Evolutionary conservation across 495 filamentous ascomycete species (phyloP).

Genomic region (Hyaloscypha variabilis): DNA sequence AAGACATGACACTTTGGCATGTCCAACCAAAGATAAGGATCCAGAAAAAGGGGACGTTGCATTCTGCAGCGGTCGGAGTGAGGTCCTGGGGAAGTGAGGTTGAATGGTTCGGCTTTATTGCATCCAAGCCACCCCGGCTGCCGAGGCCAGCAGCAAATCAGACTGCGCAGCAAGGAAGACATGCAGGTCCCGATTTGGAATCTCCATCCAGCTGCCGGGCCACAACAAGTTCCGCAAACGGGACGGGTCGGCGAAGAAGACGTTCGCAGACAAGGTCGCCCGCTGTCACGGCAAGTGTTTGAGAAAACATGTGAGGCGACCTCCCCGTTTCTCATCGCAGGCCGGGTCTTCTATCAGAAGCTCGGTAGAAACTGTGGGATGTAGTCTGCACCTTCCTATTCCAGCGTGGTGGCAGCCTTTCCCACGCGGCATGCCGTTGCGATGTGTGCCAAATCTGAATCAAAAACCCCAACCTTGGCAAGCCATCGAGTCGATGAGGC

Average conservation of each 20-base stretch:
- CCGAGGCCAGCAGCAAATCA: too few relatives aligned
- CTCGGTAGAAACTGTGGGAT: neutral
- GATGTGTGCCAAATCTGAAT: neutral
- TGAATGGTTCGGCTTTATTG: neutral
- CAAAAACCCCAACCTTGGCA: neutral
- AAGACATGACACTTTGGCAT: neutral
- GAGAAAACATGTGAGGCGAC: neutral
- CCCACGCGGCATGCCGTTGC: neutral
- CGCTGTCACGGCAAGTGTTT: neutral
- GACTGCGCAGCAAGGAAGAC: too few relatives aligned
- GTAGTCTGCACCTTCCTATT: neutral
- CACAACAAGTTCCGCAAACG: neutral
- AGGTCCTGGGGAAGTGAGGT: neutral
- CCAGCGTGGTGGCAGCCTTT: neutral
- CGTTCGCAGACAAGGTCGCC: neutral
- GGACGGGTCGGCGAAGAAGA: neutral
- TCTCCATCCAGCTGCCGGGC: neutral
- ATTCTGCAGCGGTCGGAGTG: neutral
- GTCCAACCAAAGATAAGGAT: neutral
- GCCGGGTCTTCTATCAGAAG: too few relatives aligned
- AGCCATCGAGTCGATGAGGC: neutral
- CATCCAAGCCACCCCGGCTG: neutral
- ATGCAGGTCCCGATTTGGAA: too few relatives aligned
- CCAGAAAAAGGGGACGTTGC: neutral
- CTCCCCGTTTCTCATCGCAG: neutral